Evolutionary conservation across 192 early-diverging fungal genomes (phyloP), one percentile per base, ranked within the genome.

Genomic region (Helicostylum pulchrum): DNA sequence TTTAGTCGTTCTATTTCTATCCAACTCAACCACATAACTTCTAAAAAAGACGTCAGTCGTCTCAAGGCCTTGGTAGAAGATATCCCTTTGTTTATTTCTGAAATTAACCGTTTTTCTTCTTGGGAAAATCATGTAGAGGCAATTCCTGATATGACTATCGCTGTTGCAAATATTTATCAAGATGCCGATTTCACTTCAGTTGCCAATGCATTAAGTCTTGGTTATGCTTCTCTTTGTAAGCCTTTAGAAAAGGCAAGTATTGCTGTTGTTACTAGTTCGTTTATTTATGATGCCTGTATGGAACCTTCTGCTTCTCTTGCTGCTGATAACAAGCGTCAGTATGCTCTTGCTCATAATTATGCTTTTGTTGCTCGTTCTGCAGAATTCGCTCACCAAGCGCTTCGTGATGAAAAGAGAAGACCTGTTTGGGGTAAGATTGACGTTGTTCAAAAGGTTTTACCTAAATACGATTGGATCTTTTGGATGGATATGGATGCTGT

Each of bases 401-500:
- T 65, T 23, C 72, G 72, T 20, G 44, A 21, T 15, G 68, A 72
- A n/a, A 45, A 0, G 12, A 81, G 83, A 32, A 71, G 70, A 42
- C 54, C 78, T n/a, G 83, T 85, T 9, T 85, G 83, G 83, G 83
- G 83, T 53, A 85, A 85, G 47, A 72, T 85, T 46, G 79, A 80
- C 36, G 79, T 66, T 0, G 66, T 85, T 7, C 79, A 85, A 57
- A 85, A 83, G 61, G 68, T 77, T 1, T 50, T 85, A 4, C 83
- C 83, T 1, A 74, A 83, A 20, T 85, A 85, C 61, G 79, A 85
- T 15, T 85, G 83, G 83, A 11, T 85, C 30, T 78, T 85, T 52
- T 85, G 83, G 83, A 67, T 85, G 68, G 83, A 85, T 58, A 85
- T 85, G 81, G 83, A 85, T 54, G 81, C 83, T 4, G 78, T 85